phyloP scores from a whole-genome alignment of 2,329 filamentous ascomycete genomes.

The Claviceps fusiformis region DNA sequence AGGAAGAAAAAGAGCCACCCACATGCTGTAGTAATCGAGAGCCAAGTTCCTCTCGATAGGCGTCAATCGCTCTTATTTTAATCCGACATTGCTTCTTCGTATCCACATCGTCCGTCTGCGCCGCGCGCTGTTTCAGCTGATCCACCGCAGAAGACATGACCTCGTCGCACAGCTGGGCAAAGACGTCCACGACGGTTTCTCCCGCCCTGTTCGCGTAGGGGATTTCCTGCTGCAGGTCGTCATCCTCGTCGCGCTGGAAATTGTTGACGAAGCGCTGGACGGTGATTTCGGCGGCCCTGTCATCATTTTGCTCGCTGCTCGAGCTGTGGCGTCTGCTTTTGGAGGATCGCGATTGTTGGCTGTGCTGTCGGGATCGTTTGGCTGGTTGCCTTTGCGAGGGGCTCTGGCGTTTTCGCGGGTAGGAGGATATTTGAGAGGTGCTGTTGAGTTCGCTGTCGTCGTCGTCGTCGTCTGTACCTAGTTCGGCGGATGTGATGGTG shows the following conservation, averaged over 20 bases:
- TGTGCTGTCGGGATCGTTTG: constrained; percentile 4
- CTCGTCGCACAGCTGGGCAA: constrained; percentile 48
- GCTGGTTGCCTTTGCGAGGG: constrained; percentile 27
- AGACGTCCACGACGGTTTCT: constrained; percentile 49
- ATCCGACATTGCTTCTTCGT: constrained; percentile 39
- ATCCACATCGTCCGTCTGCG: constrained; percentile 27
- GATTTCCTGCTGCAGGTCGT: constrained; percentile 35
- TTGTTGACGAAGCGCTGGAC: constrained; percentile 46
- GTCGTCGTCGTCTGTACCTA: constrained; percentile 17
- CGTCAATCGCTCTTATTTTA: constrained; percentile 42
- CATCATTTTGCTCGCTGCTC: constrained; percentile 12
- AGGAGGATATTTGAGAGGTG: constrained; percentile 1
- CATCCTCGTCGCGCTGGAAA: constrained; percentile 26
- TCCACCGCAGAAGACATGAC: constrained; percentile 37
- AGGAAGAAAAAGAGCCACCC: constrained; percentile 5
- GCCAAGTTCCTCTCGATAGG: constrained; percentile 43
- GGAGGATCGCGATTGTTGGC: constrained; percentile 8
- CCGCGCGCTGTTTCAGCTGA: constrained; percentile 28
- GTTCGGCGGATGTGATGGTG: constrained; percentile 26
- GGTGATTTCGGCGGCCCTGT: constrained; percentile 35
- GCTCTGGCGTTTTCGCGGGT: constrained; percentile 18
- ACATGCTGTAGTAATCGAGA: constrained; percentile 45
- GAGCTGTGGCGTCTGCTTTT: constrained; percentile 12
- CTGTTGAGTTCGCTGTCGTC: constrained; percentile 10
- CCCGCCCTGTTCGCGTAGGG: constrained; percentile 39